Evolutionary conservation across 164 flowering plant genomes (phyloP).

Genomic region (Magnolia officinalis): DNA sequence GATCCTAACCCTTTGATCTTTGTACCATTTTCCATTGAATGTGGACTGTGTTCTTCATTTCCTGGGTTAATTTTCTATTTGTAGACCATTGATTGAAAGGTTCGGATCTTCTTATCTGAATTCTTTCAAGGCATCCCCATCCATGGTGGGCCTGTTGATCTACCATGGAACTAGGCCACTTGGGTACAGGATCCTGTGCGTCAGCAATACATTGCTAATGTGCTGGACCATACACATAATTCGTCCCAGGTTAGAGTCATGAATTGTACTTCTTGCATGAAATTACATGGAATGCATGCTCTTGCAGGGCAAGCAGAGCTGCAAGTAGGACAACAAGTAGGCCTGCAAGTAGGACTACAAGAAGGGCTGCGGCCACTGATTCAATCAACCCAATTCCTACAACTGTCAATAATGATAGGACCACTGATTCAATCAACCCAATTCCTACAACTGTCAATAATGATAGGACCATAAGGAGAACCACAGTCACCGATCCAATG

Average conservation of each 20-base stretch:
- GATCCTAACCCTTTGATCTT: background rate
- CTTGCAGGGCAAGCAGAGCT: slow-evolving; percentile 32
- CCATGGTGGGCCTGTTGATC: background rate
- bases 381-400: slow-evolving; percentile 6
- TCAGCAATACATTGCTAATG: too few relatives aligned
- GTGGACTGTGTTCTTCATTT: background rate
- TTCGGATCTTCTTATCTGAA: background rate
- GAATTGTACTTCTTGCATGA: background rate
- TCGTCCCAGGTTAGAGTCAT: background rate
- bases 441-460: background rate
- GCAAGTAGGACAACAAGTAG: slow-evolving; percentile 15
- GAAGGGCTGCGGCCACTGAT: background rate
- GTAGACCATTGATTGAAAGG: background rate
- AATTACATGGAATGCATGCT: background rate
- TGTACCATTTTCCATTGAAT: background rate
- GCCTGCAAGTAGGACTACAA: background rate
- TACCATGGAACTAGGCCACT: too few relatives aligned
- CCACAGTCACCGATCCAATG: background rate
- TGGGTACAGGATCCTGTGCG: too few relatives aligned
- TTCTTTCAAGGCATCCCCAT: background rate
- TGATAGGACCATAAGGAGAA: background rate
- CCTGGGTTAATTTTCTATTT: background rate
- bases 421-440: slow-evolving; percentile 1
- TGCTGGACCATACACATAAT: too few relatives aligned
- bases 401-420: too few relatives aligned